phyloP scores from a whole-genome alignment of 2,329 filamentous ascomycete species.

The Cytospora piceae region DNA sequence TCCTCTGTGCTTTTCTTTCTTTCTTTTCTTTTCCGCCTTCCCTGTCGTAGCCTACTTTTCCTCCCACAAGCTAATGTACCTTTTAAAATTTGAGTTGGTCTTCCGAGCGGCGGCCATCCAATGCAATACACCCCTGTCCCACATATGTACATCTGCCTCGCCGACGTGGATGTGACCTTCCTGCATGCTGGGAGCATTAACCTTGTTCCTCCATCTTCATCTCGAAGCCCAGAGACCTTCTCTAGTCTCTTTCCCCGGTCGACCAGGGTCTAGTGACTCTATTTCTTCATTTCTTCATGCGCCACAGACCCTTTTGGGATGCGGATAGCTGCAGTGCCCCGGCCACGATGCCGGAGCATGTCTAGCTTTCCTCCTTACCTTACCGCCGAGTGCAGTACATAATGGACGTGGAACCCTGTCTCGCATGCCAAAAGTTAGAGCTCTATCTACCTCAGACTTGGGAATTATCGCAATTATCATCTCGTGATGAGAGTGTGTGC shows the following conservation, averaged over 20 bases:
- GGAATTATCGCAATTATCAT: slow-evolving; percentile 13
- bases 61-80: slow-evolving; percentile 18
- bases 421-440: slow-evolving; percentile 19
- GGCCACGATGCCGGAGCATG: slow-evolving; percentile 20
- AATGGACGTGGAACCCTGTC: slow-evolving; percentile 19
- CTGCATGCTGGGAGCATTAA: slow-evolving; percentile 28
- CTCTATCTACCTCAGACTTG: slow-evolving; percentile 6
- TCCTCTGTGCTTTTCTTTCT: not conserved
- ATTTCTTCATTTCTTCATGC: slow-evolving; percentile 15
- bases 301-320: slow-evolving; percentile 20
- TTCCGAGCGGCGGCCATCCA: slow-evolving; percentile 25
- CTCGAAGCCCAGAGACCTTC: slow-evolving; percentile 15
- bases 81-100: slow-evolving; percentile 17
- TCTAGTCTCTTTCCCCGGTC: slow-evolving; percentile 11
- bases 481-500: slow-evolving; percentile 11
- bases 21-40: not conserved
- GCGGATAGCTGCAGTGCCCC: slow-evolving; percentile 23
- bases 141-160: slow-evolving; percentile 17
- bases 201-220: slow-evolving; percentile 25
- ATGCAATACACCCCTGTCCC: slow-evolving; percentile 22
- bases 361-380: slow-evolving; percentile 15
- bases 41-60: slow-evolving; percentile 5
- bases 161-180: slow-evolving; percentile 21
- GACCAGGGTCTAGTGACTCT: slow-evolving; percentile 18
- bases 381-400: slow-evolving; percentile 15